Evolutionary conservation across 371 early-diverging fungal genomes (phyloP).

Genomic region (Rhizopus arrhizus): DNA sequence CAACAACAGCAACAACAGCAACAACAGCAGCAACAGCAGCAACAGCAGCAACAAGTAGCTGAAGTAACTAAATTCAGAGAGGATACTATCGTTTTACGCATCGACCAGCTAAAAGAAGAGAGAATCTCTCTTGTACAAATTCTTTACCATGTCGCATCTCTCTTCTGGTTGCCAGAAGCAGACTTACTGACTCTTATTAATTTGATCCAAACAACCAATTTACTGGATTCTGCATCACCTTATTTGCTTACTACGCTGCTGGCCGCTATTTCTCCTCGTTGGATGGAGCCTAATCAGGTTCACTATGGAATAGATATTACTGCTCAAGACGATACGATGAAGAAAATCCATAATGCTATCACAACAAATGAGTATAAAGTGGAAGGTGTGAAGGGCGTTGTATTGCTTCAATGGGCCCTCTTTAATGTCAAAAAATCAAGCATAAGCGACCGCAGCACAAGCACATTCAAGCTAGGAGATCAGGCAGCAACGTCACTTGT

Average conservation of each 20-base stretch:
- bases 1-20: constrained; percentile 14
- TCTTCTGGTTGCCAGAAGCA: constrained; percentile 21
- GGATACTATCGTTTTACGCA: constrained; percentile 6
- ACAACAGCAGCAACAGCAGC: background rate
- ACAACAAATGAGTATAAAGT: constrained; percentile 20
- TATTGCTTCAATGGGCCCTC: constrained; percentile 20
- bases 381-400: constrained; percentile 10
- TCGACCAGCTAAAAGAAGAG: constrained; percentile 23
- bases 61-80: background rate
- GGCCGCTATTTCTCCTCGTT: constrained; percentile 18
- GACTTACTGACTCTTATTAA: constrained; percentile 18
- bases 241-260: constrained; percentile 24
- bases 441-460: background rate
- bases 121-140: constrained; percentile 24
- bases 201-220: constrained; percentile 9
- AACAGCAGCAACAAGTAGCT: background rate
- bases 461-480: background rate
- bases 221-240: constrained; percentile 19
- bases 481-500: constrained; percentile 36
- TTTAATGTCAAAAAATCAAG: background rate
- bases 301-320: background rate
- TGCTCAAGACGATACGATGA: background rate
- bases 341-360: constrained; percentile 19
- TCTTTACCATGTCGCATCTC: constrained; percentile 24
- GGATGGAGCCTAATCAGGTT: background rate